Percentiles rank a stretch among this genome's conserved stretches.
phyloP scores from a whole-genome alignment of 116 monocot species.

The Posidonia oceanica region DNA sequence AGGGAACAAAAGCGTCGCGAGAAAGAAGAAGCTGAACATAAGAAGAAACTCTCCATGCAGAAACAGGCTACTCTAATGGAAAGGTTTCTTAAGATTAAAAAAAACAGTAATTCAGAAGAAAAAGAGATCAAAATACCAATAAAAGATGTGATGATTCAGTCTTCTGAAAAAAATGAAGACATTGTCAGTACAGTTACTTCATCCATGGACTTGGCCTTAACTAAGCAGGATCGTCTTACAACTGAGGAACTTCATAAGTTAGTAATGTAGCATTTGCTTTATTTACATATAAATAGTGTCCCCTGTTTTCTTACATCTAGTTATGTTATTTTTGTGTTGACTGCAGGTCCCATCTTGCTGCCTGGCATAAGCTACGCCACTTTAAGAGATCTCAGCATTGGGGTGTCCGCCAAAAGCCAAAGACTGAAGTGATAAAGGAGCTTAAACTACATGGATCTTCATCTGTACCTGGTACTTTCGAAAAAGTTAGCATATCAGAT shows the following conservation, averaged over 20 bases:
- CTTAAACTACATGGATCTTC: constrained; percentile 54
- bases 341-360: constrained; percentile 43
- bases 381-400: constrained; percentile 36
- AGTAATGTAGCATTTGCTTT: constrained; percentile 1
- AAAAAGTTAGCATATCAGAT: constrained; percentile 13
- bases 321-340: background rate
- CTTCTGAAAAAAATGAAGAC: constrained; percentile 13
- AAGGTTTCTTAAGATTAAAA: constrained; percentile 63
- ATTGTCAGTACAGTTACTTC: constrained; percentile 20
- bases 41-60: constrained; percentile 34
- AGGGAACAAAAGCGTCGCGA: constrained; percentile 44
- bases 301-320: background rate
- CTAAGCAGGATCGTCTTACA: constrained; percentile 15
- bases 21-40: constrained; percentile 62
- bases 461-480: constrained; percentile 9
- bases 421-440: constrained; percentile 41
- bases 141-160: background rate
- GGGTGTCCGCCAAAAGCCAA: constrained; percentile 62
- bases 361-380: constrained; percentile 34
- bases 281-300: background rate
- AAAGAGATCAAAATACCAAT: constrained; percentile 3
- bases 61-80: constrained; percentile 92
- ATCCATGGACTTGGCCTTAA: constrained; percentile 55
- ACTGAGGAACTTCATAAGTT: constrained; percentile 42
- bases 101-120: constrained; percentile 16